phyloP scores from a whole-genome alignment of 1,284 basidiomycete genomes.

The Pholiota adiposa region DNA sequence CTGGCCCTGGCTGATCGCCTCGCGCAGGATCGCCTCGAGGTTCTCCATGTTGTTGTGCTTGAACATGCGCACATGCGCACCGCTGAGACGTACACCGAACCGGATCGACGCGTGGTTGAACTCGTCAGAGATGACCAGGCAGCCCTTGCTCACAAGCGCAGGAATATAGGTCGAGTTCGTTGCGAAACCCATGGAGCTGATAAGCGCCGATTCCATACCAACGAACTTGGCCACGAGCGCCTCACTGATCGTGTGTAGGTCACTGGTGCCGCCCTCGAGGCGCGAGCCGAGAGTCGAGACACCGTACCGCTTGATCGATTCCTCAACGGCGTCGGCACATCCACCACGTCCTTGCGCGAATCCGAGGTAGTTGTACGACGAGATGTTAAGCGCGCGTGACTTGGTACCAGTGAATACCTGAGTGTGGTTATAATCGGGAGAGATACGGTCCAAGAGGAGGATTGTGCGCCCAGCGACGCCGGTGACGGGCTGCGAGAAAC shows the following conservation, averaged over 20 bases:
- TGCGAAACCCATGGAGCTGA: conserved; percentile 97
- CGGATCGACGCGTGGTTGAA: conserved; percentile 97
- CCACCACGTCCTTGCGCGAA: conserved; percentile 95
- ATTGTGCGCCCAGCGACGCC: conserved; percentile 97
- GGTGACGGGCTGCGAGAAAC: conserved; percentile 93
- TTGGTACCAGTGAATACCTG: conserved; percentile 80
- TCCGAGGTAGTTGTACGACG: conserved; percentile 99
- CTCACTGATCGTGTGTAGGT: conserved; percentile 86
- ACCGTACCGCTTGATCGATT: conserved; percentile 79
- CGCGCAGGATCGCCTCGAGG: conserved; percentile 83
- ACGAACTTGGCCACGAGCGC: conserved; percentile 90
- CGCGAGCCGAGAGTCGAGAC: conserved; percentile 80
- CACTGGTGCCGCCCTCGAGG: conserved; percentile 83
- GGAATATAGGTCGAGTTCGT: conserved; percentile 98
- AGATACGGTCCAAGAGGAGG: conserved; percentile 83
- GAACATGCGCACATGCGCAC: conserved; percentile 91
- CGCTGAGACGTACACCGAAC: conserved; percentile 89
- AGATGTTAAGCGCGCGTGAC: conserved; percentile 94
- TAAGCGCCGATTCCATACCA: conserved; percentile 87
- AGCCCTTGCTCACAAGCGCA: conserved; percentile 89
- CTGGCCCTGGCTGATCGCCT: conserved; percentile 96
- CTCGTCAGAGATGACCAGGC: conserved; percentile 96
- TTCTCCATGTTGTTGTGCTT: conserved; percentile 96
- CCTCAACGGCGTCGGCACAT: conserved; percentile 93
- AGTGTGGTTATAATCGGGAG: conserved; percentile 82